A percentile compares a stretch with the other conserved stretches of the same genome.
These are phyloP conservation scores for Termitomyces sp. DNA, from an alignment of 1,284 basidiomycete genomes.

Conservation along the genomic window DNA sequence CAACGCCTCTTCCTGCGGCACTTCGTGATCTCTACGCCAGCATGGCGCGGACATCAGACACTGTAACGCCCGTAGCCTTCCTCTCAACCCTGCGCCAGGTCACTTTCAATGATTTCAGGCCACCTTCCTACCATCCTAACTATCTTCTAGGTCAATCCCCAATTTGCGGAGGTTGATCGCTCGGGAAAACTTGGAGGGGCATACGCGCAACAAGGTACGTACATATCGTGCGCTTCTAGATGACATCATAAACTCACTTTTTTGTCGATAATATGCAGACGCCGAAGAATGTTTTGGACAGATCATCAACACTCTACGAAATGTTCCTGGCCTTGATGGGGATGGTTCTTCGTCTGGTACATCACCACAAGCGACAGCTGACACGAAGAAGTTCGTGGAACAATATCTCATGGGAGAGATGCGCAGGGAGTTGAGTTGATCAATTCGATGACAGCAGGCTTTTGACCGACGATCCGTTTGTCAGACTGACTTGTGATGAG, in stretches of 20 bases:
- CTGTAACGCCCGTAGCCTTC: conserved; percentile 74
- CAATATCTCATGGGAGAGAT: conserved; percentile 84
- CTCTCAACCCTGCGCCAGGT: conserved; percentile 69
- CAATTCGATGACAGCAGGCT: not conserved
- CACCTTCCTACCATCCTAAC: not conserved
- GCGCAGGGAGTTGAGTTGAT: conserved; percentile 65
- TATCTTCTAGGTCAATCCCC: conserved; percentile 63
- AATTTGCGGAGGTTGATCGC: conserved; percentile 80
- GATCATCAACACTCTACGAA: conserved; percentile 76
- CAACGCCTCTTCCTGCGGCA: conserved; percentile 45
- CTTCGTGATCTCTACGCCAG: conserved; percentile 70
- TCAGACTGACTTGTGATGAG: conserved; percentile 75
- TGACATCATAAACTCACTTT: conserved; percentile 3
- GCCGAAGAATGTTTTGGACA: conserved; percentile 94
- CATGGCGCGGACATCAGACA: conserved; percentile 76
- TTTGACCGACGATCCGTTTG: conserved; percentile 6
- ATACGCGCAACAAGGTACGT: conserved; percentile 84
- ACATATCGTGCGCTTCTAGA: conserved; percentile 2
- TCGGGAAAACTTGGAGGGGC: conserved; percentile 36
- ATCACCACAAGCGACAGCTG: conserved; percentile 13
- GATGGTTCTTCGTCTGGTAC: conserved; percentile 19
- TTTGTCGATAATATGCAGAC: conserved; percentile 42
- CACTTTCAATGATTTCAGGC: not conserved
- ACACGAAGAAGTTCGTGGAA: conserved; percentile 65
- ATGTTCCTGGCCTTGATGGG: conserved; percentile 44